Evolutionary conservation across 345 rosid genomes (phyloP).

Genomic region (Fremontodendron californicum): DNA sequence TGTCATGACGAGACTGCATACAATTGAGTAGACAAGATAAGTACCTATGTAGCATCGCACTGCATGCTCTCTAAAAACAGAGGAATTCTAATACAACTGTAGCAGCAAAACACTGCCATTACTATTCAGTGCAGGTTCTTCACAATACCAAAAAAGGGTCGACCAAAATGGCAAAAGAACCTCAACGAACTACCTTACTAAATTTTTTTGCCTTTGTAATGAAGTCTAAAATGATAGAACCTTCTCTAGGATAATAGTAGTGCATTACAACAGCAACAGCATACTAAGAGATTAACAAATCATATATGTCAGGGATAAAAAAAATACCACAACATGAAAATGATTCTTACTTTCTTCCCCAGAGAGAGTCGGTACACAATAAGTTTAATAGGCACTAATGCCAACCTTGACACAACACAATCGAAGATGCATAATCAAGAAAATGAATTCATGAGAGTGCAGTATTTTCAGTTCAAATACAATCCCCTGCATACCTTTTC

Average conservation of each 20-base stretch:
- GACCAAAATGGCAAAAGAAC: background rate
- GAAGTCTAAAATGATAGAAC: background rate
- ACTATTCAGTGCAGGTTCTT: background rate
- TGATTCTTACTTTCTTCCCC: background rate
- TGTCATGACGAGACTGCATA: constrained; percentile 86
- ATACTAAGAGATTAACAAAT: background rate
- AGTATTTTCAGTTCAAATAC: background rate
- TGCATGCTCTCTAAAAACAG: background rate
- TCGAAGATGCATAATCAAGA: background rate
- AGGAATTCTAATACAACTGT: background rate
- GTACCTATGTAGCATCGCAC: background rate
- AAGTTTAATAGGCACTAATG: background rate
- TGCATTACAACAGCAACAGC: background rate
- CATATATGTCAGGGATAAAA: background rate
- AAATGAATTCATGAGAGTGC: background rate
- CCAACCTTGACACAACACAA: background rate
- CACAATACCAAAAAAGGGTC: background rate
- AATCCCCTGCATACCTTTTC: background rate
- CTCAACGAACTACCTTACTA: background rate
- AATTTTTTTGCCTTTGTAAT: background rate
- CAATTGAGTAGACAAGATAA: constrained; percentile 7
- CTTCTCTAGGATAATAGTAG: background rate
- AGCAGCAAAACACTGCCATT: background rate
- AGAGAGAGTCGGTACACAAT: background rate
- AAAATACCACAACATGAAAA: background rate